These are phyloP conservation scores for Aureobasidium zeae DNA, from an alignment of 2,329 filamentous ascomycete species.

Conservation along the genomic window DNA sequence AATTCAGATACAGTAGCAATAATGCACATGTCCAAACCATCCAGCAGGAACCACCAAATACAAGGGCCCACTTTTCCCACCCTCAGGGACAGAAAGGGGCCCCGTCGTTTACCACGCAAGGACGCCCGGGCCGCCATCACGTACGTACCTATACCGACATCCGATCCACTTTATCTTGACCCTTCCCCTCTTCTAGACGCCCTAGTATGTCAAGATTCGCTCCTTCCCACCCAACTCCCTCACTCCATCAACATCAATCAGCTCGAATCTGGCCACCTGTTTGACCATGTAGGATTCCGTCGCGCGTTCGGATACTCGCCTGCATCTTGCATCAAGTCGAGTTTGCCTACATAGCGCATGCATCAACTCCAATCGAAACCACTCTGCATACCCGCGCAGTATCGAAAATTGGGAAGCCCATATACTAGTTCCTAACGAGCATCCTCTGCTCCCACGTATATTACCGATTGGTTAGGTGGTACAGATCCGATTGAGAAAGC, in stretches of 20 bases:
- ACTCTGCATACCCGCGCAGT: too few relatives aligned
- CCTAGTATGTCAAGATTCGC: too few relatives aligned
- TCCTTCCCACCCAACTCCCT: not conserved
- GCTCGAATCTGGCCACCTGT: too few relatives aligned
- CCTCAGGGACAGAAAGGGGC: not conserved
- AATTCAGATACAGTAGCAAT: not conserved
- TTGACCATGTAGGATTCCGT: too few relatives aligned
- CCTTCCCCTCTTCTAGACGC: too few relatives aligned
- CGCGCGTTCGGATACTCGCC: not conserved
- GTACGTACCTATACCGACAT: not conserved
- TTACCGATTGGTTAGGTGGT: too few relatives aligned
- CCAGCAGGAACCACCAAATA: not conserved
- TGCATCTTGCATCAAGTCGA: not conserved
- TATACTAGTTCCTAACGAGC: too few relatives aligned
- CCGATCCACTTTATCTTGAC: not conserved
- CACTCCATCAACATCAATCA: not conserved
- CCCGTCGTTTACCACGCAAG: too few relatives aligned
- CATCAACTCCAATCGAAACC: slow-evolving; percentile 7
- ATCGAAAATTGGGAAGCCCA: too few relatives aligned
- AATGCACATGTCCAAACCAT: not conserved
- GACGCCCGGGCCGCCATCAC: too few relatives aligned
- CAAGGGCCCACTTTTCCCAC: not conserved
- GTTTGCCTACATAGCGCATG: not conserved
- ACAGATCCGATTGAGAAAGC: too few relatives aligned
- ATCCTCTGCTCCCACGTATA: too few relatives aligned